These are phyloP conservation scores for Penstemon barbatus DNA, from an alignment of 257 asterid species.

Conservation along the genomic window DNA sequence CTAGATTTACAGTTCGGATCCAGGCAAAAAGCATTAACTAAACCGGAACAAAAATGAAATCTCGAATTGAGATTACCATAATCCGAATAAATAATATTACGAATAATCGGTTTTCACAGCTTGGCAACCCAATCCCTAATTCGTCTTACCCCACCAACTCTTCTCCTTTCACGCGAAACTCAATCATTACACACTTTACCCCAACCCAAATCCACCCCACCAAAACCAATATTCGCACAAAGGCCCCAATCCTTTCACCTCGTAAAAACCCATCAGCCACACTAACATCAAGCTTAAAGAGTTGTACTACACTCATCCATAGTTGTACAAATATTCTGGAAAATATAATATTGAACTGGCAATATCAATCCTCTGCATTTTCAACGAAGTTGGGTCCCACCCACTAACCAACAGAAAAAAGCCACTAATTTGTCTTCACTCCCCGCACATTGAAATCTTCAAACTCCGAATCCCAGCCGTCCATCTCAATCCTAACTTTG, in stretches of 20 bases:
- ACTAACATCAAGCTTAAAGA: neutral
- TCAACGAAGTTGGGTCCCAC: slow-evolving; percentile 40
- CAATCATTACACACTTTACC: slow-evolving; percentile 28
- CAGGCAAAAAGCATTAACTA: slow-evolving; percentile 11
- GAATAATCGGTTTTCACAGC: slow-evolving; percentile 16
- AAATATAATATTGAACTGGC: slow-evolving; percentile 15
- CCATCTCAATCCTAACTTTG: slow-evolving; percentile 37
- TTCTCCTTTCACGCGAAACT: slow-evolving; percentile 36
- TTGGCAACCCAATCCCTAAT: slow-evolving; percentile 31
- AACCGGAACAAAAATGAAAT: slow-evolving; percentile 14
- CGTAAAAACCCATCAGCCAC: neutral
- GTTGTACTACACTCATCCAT: neutral
- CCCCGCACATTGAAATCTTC: slow-evolving; percentile 42
- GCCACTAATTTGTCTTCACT: slow-evolving; percentile 35
- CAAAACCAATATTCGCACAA: neutral
- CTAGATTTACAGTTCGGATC: neutral
- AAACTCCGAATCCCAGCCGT: slow-evolving; percentile 45
- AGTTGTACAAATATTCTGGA: slow-evolving; percentile 25
- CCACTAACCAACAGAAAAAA: slow-evolving; percentile 39
- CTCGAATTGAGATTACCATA: slow-evolving; percentile 4
- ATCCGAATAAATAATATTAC: slow-evolving; percentile 9
- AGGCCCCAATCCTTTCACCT: slow-evolving; percentile 2
- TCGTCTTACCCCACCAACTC: slow-evolving; percentile 37
- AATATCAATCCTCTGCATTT: slow-evolving; percentile 21
- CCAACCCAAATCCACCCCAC: slow-evolving; percentile 25